phyloP scores from a whole-genome alignment of 371 early-diverging fungal genomes.

The Rhizomucor pusillus region DNA sequence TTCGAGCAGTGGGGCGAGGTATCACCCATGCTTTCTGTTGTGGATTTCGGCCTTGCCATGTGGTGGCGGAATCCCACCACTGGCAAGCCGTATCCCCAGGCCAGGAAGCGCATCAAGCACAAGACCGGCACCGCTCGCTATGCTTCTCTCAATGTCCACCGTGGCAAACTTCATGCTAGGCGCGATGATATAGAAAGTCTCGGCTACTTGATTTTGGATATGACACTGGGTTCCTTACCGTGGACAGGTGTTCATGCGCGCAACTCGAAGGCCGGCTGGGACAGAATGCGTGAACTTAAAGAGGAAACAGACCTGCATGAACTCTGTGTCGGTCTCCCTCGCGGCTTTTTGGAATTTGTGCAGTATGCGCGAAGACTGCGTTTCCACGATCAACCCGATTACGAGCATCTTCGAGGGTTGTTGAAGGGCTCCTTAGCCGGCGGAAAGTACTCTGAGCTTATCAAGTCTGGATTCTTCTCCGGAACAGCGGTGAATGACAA shows the following conservation, averaged over 20 bases:
- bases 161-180: conserved; percentile 53
- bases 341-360: conserved; percentile 55
- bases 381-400: conserved; percentile 94
- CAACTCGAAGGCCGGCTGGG: conserved; percentile 59
- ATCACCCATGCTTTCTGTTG: conserved; percentile 32
- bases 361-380: conserved; percentile 79
- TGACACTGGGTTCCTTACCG: conserved; percentile 55
- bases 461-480: neutral
- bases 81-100: conserved; percentile 44
- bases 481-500: too few species aligned
- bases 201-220: conserved; percentile 58
- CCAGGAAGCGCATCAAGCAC: conserved; percentile 39
- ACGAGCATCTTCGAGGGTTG: conserved; percentile 60
- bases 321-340: conserved; percentile 54
- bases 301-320: conserved; percentile 49
- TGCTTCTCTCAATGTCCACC: conserved; percentile 61
- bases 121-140: conserved; percentile 68
- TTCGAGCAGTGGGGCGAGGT: conserved; percentile 20
- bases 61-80: conserved; percentile 51
- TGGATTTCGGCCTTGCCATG: conserved; percentile 59
- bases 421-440: conserved; percentile 38
- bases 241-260: conserved; percentile 64
- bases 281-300: conserved; percentile 54
- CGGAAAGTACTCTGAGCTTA: conserved; percentile 8
- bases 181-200: conserved; percentile 65